Evolutionary conservation across 208 protist genomes (phyloP), one percentile per base, ranked within the genome.

Genomic region (Crithidia brevicula): DNA sequence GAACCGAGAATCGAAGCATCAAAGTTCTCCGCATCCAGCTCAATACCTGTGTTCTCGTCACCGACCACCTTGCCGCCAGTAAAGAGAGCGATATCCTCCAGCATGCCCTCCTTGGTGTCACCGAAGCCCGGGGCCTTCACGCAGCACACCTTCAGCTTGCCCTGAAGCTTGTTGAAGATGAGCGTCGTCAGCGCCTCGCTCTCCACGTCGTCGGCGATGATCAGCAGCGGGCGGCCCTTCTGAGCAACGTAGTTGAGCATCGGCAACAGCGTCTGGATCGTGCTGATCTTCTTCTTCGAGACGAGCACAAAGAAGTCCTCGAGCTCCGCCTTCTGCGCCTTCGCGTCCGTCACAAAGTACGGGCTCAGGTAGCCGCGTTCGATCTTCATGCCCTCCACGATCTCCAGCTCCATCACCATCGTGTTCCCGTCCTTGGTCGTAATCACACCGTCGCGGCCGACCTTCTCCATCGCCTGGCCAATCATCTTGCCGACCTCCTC

Each of bases 111-210:
- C 85, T 99, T 96, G 81, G 98, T 98, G 75, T 99, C 99, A 53
- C 99, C 99, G 74, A 99, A 99, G 67, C 98, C 98, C 58, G 98
- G 98, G 4, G 98, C 98, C 92, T 99, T 99, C 53, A 99, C 88
- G 56, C 96, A 94, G 62, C 70, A 73, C 43, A 97, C 86, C 78
- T 95, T 94, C 56, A 95, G 81, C 80, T 91, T 88, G 62, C 89
- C 87, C 67, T 94, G 81, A 25, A 94, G 72, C 72, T 91, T 88
- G 82, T 96, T 96, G 76, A 93, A 85, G 66, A 95, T 89, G 33
- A 96, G 74, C 52, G 89, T 94, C 56, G 89, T 90, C 71, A 96
- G 91, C 8, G 98, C 98, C 81, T 99, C 99, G 61, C 91, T 89
- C 66, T 99, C 98, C 67, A 99, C 87, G 75, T 99, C 97, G 73